Conservation (phyloP, 2,329 filamentous ascomycete species). For the Knoxdaviesia proteae region DNA sequence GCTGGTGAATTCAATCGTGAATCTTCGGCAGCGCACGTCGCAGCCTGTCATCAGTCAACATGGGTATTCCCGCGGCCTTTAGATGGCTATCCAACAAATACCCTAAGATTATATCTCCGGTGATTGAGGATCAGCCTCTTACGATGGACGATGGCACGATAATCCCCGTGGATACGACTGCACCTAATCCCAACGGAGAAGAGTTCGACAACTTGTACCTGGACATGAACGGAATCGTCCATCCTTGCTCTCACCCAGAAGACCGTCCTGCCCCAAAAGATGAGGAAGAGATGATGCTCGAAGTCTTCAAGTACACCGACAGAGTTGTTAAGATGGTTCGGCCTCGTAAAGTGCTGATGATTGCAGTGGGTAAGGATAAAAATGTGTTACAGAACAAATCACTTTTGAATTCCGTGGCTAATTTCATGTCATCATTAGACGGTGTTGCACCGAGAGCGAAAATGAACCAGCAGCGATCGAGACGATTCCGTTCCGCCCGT, state of each 20-base stretch:
- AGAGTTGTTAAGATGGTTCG: constrained; percentile 97
- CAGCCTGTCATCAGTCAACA: constrained; percentile 17
- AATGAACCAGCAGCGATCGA: constrained; percentile 97
- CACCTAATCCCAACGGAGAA: constrained; percentile 87
- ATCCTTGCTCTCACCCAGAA: constrained; percentile 95
- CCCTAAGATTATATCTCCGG: constrained; percentile 85
- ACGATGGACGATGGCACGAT: constrained; percentile 61
- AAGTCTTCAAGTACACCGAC: constrained; percentile 96
- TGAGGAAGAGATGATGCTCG: constrained; percentile 98
- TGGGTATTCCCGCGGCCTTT: constrained; percentile 92
- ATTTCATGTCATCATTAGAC: constrained; percentile 29
- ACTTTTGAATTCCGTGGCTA: constrained; percentile 8
- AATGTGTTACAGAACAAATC: not conserved
- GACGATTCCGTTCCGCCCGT: constrained; percentile 83
- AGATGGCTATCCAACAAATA: constrained; percentile 95
- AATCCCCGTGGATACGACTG: constrained; percentile 68
- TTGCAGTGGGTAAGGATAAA: constrained; percentile 54
- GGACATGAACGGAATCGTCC: constrained; percentile 98
- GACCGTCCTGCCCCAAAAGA: constrained; percentile 77
- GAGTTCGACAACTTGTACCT: constrained; percentile 96
- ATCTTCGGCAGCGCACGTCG: not conserved
- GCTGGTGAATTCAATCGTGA: not conserved
- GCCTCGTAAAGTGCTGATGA: constrained; percentile 87
- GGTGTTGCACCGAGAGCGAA: constrained; percentile 94
- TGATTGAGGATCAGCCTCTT: constrained; percentile 67